phyloP scores from a whole-genome alignment of 352 stramenopile genomes.

The Phytophthora cactorum region DNA sequence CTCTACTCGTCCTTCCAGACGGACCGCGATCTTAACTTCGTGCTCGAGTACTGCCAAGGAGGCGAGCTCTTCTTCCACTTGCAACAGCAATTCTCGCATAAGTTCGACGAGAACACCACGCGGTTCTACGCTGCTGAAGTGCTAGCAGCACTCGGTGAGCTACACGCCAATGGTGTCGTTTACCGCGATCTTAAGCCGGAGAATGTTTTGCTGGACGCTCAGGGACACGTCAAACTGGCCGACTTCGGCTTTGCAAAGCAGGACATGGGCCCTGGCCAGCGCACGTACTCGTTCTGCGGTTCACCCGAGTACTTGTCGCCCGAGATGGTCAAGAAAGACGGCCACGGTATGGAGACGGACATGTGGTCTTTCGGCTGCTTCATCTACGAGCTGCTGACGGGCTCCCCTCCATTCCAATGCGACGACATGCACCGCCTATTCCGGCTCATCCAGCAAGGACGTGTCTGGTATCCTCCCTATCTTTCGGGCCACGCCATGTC shows the following conservation, averaged over 20 bases:
- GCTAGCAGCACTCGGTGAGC: constrained; percentile 52
- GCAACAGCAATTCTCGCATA: constrained; percentile 75
- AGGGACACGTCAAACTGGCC: constrained; percentile 81
- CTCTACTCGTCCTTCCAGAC: constrained; percentile 81
- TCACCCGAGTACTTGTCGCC: constrained; percentile 87
- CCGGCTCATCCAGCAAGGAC: constrained; percentile 58
- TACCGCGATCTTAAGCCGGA: constrained; percentile 85
- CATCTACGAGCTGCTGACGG: constrained; percentile 80
- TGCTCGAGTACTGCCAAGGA: constrained; percentile 86
- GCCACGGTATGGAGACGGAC: constrained; percentile 80
- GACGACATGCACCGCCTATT: constrained; percentile 71
- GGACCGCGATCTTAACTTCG: constrained; percentile 78
- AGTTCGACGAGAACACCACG: constrained; percentile 67
- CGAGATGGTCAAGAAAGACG: constrained; percentile 82
- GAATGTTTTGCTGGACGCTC: constrained; percentile 76
- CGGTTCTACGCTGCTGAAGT: constrained; percentile 85
- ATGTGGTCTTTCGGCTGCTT: constrained; percentile 91
- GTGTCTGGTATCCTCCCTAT: constrained; percentile 74
- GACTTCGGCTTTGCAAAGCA: constrained; percentile 89
- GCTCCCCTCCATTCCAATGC: constrained; percentile 75
- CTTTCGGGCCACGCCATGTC: constrained; percentile 51
- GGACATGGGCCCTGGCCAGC: constrained; percentile 55
- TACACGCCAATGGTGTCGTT: constrained; percentile 50
- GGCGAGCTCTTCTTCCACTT: constrained; percentile 89
- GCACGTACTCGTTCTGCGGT: constrained; percentile 85